Percentiles rank a stretch among this genome's conserved stretches.
Conservation (phyloP, 228 moss, liverwort and hornwort species). For the Sphagnum fallax region DNA sequence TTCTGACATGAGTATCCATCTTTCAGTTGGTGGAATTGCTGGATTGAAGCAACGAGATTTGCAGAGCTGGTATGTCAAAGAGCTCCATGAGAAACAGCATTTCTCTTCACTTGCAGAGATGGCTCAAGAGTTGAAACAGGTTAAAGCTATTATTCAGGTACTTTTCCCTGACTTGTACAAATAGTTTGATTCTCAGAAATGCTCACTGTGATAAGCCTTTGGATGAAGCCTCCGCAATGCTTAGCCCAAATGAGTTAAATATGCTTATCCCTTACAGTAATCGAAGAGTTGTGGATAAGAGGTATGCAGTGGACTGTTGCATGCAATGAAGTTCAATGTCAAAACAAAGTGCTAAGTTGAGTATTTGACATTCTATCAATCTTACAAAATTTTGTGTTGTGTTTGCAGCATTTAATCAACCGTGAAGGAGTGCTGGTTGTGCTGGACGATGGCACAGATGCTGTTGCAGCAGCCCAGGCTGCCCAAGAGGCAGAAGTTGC, state of each 20-base stretch:
- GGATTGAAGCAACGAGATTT: constrained; percentile 83
- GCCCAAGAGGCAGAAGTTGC: constrained; percentile 23
- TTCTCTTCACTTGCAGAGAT: constrained; percentile 65
- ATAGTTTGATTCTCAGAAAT: neutral
- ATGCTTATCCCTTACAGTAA: neutral
- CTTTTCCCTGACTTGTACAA: neutral
- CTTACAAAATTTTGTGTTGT: neutral
- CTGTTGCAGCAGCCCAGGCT: constrained; percentile 28
- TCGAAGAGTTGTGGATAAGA: too few relatives aligned
- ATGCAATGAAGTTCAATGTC: neutral
- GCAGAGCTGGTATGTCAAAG: constrained; percentile 84
- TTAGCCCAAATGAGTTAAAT: neutral
- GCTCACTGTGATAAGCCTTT: neutral
- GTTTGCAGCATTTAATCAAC: constrained; percentile 77
- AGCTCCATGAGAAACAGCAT: constrained; percentile 64
- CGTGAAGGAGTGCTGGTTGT: constrained; percentile 93
- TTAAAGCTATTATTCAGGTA: constrained; percentile 96
- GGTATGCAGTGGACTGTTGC: neutral
- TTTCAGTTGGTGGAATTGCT: constrained; percentile 53
- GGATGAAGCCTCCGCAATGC: neutral
- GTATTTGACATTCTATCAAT: neutral
- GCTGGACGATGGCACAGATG: constrained; percentile 85
- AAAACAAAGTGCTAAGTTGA: neutral
- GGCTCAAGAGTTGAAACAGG: constrained; percentile 71
- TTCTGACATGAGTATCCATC: neutral